phyloP scores from a whole-genome alignment of 169 alveolate genomes.

The Eimeria necatrix region DNA sequence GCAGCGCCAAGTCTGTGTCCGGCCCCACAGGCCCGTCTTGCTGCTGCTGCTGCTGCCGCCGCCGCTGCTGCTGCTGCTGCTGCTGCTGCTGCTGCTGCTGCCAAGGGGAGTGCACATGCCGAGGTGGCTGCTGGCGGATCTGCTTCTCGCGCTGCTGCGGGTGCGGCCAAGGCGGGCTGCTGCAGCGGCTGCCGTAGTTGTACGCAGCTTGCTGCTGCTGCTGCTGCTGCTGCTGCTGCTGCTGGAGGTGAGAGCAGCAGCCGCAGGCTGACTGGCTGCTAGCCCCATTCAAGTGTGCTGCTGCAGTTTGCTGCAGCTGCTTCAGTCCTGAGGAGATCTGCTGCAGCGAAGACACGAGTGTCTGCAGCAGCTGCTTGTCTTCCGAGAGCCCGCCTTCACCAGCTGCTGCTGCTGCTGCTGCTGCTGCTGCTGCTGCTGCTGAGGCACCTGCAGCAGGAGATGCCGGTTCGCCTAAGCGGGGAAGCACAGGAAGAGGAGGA shows the following conservation, averaged over 20 bases:
- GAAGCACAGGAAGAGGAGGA: too few species aligned
- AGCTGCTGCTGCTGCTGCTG: neutral
- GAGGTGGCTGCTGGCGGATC: neutral
- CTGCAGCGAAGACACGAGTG: neutral
- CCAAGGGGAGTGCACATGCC: neutral
- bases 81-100: neutral
- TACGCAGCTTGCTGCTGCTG: too few species aligned
- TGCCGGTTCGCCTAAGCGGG: too few species aligned
- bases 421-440: neutral
- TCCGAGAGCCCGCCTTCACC: neutral
- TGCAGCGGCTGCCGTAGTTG: neutral
- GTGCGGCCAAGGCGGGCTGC: neutral
- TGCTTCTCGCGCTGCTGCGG: neutral
- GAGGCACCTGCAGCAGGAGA: neutral
- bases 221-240: too few species aligned
- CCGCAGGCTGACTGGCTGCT: too few species aligned
- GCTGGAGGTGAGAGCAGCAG: too few species aligned
- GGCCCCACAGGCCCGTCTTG: neutral
- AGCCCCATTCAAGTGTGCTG: neutral
- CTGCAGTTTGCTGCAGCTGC: neutral
- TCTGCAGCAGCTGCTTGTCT: neutral
- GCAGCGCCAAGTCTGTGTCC: neutral
- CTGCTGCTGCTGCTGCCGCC: neutral
- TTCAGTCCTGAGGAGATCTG: neutral
- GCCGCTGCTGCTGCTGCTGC: neutral